phyloP scores from a whole-genome alignment of 345 rosid genomes.

The Fremontodendron californicum region DNA sequence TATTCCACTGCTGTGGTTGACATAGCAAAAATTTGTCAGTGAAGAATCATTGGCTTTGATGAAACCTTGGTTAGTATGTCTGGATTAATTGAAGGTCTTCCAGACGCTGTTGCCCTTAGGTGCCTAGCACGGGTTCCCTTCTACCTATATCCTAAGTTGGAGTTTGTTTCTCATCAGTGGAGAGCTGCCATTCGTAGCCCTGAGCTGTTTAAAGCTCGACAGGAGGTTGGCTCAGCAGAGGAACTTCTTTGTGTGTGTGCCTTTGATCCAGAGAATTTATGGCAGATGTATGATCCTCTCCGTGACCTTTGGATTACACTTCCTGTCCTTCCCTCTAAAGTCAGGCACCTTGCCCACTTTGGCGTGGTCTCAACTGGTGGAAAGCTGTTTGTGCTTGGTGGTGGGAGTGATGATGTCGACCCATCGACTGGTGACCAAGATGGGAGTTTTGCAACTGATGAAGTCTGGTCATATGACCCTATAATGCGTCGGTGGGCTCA shows the following conservation, averaged over 20 bases:
- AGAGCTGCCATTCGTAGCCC: slow-evolving; percentile 63
- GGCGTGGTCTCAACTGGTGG: slow-evolving; percentile 69
- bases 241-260: slow-evolving; percentile 80
- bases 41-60: slow-evolving; percentile 28
- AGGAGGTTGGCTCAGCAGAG: slow-evolving; percentile 66
- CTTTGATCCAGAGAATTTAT: slow-evolving; percentile 85
- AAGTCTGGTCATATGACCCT: slow-evolving; percentile 94
- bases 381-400: slow-evolving; percentile 83
- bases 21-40: slow-evolving; percentile 9
- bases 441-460: slow-evolving; percentile 87
- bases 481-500: slow-evolving; percentile 61
- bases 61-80: slow-evolving; percentile 59
- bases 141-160: slow-evolving; percentile 63
- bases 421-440: slow-evolving; percentile 90
- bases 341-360: slow-evolving; percentile 83
- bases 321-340: slow-evolving; percentile 82
- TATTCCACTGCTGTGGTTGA: background rate
- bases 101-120: slow-evolving; percentile 85
- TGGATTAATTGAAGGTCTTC: slow-evolving; percentile 85
- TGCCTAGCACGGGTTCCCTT: slow-evolving; percentile 93
- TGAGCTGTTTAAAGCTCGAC: slow-evolving; percentile 74
- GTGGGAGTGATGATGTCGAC: slow-evolving; percentile 94
- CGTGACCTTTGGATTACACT: slow-evolving; percentile 84
- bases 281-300: slow-evolving; percentile 92
- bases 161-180: slow-evolving; percentile 96